phyloP scores from a whole-genome alignment of 345 rosid genomes.

The Sonneratia caseolaris region DNA sequence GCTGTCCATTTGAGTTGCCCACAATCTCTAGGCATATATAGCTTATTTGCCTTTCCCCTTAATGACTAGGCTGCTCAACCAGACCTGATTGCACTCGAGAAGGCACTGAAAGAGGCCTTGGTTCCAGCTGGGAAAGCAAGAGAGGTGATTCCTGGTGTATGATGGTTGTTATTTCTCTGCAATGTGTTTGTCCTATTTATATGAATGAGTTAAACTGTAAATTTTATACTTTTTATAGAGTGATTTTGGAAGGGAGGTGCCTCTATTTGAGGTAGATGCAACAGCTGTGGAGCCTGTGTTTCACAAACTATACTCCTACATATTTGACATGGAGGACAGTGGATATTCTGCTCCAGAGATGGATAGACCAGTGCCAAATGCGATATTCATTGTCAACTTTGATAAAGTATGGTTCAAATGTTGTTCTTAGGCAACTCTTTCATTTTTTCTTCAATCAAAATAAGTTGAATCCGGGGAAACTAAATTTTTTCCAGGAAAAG shows the following conservation, averaged over 20 bases:
- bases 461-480: neutral
- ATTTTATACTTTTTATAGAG: slow-evolving; percentile 25
- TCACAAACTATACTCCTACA: slow-evolving; percentile 63
- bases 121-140: slow-evolving; percentile 79
- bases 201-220: neutral
- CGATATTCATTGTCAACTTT: slow-evolving; percentile 81
- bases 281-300: slow-evolving; percentile 65
- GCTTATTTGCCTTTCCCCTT: neutral
- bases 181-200: slow-evolving; percentile 2
- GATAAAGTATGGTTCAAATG: slow-evolving; percentile 61
- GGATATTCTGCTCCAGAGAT: slow-evolving; percentile 37
- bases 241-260: slow-evolving; percentile 90
- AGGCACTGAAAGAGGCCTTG: slow-evolving; percentile 73
- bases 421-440: slow-evolving; percentile 3
- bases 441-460: neutral
- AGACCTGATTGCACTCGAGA: slow-evolving; percentile 82
- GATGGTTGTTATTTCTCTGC: slow-evolving; percentile 1
- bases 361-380: slow-evolving; percentile 78
- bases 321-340: slow-evolving; percentile 59
- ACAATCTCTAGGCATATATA: neutral
- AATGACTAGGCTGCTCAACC: slow-evolving; percentile 65
- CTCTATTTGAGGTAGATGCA: slow-evolving; percentile 89
- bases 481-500: neutral
- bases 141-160: slow-evolving; percentile 43
- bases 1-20: neutral